Evolutionary conservation across 2,329 filamentous ascomycete species (phyloP).

Genomic region (Arachnopeziza araneosa): DNA sequence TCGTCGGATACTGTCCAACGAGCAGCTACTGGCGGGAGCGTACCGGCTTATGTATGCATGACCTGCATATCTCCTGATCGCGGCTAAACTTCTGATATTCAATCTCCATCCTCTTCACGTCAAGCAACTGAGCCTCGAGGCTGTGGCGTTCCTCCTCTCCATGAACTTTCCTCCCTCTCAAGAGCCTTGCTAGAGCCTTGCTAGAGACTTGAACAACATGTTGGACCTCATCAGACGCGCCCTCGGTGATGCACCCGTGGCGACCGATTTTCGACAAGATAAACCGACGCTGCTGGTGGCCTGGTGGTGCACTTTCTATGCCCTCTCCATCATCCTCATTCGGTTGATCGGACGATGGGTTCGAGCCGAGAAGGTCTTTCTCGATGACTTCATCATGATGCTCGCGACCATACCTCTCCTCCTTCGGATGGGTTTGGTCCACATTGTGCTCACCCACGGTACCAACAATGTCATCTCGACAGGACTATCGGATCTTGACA

Average conservation of each 20-base stretch:
- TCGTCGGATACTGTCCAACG: background rate
- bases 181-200: background rate
- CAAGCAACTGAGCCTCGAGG: no score
- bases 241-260: conserved; percentile 12
- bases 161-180: no score
- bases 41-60: background rate
- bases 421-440: conserved; percentile 76
- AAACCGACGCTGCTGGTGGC: conserved; percentile 87
- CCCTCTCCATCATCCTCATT: conserved; percentile 73
- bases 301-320: conserved; percentile 88
- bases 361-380: conserved; percentile 77
- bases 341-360: conserved; percentile 78
- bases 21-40: background rate
- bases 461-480: conserved; percentile 76
- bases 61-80: background rate
- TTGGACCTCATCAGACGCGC: background rate
- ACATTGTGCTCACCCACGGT: conserved; percentile 77
- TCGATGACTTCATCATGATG: conserved; percentile 82
- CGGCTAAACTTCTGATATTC: background rate
- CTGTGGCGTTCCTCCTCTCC: no score
- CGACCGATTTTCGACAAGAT: conserved; percentile 40
- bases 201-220: background rate
- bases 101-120: background rate
- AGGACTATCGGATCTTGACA: conserved; percentile 48
- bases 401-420: conserved; percentile 74